Conservation (phyloP, 2,329 filamentous ascomycete genomes). For the Venturia aucupariae region DNA sequence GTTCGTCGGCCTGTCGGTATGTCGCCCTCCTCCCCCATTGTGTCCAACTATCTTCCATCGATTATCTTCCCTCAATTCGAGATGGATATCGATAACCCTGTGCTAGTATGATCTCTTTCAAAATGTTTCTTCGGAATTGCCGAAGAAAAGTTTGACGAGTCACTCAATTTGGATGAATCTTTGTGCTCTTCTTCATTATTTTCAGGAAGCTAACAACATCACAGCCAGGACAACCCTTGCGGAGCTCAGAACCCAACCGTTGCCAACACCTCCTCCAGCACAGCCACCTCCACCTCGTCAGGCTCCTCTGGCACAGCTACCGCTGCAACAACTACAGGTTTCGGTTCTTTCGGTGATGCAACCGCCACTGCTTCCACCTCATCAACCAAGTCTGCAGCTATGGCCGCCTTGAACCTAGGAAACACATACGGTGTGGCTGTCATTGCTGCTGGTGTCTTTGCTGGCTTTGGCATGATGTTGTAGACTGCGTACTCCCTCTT, state of each 20-base stretch:
- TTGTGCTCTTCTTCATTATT: too few relatives aligned
- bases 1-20: slow-evolving; percentile 49
- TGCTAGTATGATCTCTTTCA: too few relatives aligned
- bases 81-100: background rate
- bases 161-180: background rate
- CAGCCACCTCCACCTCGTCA: slow-evolving; percentile 33
- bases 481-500: background rate
- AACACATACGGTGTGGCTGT: slow-evolving; percentile 13
- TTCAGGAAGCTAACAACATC: background rate
- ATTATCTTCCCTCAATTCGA: background rate
- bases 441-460: slow-evolving; percentile 14
- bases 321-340: slow-evolving; percentile 4
- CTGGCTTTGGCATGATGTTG: slow-evolving; percentile 14
- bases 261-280: slow-evolving; percentile 46
- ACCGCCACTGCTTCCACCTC: background rate
- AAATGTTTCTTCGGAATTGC: background rate
- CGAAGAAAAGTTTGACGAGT: background rate
- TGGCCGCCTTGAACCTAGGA: slow-evolving; percentile 8
- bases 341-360: slow-evolving; percentile 12
- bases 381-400: background rate
- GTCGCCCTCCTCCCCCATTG: background rate
- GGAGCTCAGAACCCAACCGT: slow-evolving; percentile 57
- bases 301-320: slow-evolving; percentile 14
- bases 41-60: background rate
- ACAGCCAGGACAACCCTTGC: slow-evolving; percentile 55